phyloP scores from a whole-genome alignment of 768 basidiomycete genomes.

The Rhodotorula graminis region DNA sequence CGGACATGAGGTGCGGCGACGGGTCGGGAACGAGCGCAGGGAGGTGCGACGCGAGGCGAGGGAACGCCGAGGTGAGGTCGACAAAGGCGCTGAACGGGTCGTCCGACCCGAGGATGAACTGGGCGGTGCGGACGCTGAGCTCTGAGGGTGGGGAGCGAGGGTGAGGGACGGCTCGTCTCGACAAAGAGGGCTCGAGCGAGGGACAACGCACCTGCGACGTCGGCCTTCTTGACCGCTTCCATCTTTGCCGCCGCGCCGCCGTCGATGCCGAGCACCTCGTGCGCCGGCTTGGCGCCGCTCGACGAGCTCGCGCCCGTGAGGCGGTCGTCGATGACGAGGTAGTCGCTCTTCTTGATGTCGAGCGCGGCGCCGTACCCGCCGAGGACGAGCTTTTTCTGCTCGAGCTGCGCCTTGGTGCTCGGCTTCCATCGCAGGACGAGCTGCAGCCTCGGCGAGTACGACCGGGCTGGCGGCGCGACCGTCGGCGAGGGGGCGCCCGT shows the following conservation, averaged over 20 bases:
- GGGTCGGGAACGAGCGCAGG: conserved; percentile 17
- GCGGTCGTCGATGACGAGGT: conserved; percentile 86
- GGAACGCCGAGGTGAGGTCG: conserved; percentile 18
- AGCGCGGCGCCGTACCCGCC: conserved; percentile 88
- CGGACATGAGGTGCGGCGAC: conserved; percentile 13
- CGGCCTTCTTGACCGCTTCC: conserved; percentile 53
- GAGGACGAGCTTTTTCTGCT: conserved; percentile 47
- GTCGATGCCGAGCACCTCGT: background rate
- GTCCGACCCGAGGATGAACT: conserved; percentile 12
- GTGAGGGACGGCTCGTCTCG: background rate
- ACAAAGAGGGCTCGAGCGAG: background rate
- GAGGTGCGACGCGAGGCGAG: conserved; percentile 28
- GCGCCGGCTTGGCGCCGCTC: background rate
- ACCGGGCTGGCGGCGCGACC: conserved; percentile 52
- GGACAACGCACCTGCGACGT: conserved; percentile 56
- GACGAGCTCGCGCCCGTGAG: conserved; percentile 31
- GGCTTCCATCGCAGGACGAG: conserved; percentile 36
- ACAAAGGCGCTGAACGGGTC: conserved; percentile 24
- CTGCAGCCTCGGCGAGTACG: conserved; percentile 41
- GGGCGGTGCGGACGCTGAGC: conserved; percentile 22
- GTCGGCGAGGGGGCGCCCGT: conserved; percentile 3
- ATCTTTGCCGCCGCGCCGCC: conserved; percentile 1
- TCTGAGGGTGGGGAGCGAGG: background rate
- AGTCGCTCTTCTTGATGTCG: conserved; percentile 95
- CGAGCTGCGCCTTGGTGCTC: background rate